Percentiles rank a stretch among this genome's conserved stretches.
These are phyloP conservation scores for Plasmodium vivax DNA, from an alignment of 169 alveolate genomes.

Conservation along the genomic window DNA sequence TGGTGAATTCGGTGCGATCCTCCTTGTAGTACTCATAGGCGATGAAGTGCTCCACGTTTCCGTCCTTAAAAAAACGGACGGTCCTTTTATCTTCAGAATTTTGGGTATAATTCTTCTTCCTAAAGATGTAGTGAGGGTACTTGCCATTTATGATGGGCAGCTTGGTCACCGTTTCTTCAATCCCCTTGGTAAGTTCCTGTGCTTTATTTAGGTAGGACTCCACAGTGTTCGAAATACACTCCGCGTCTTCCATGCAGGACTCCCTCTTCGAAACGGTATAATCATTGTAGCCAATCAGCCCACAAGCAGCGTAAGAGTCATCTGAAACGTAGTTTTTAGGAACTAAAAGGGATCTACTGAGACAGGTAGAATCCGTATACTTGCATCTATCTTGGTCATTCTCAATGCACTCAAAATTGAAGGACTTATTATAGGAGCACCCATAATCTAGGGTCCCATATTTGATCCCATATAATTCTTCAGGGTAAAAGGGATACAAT, in stretches of 20 bases:
- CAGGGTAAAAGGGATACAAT: constrained; percentile 68
- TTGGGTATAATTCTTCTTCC: not conserved
- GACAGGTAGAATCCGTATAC: constrained; percentile 44
- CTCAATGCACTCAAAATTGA: constrained; percentile 54
- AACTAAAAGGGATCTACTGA: constrained; percentile 12
- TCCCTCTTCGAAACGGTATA: not conserved
- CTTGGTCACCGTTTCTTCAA: constrained; percentile 19
- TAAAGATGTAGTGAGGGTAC: constrained; percentile 59
- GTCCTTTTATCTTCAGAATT: constrained; percentile 16
- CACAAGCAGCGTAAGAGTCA: not conserved
- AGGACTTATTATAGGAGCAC: constrained; percentile 29
- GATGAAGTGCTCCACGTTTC: constrained; percentile 22
- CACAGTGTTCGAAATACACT: constrained; percentile 7
- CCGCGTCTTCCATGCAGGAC: not conserved
- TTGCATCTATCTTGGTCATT: constrained; percentile 13
- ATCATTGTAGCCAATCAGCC: constrained; percentile 18
- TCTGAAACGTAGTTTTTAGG: constrained; percentile 6
- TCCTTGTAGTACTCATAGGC: constrained; percentile 62
- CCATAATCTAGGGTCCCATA: constrained; percentile 70
- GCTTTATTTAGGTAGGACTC: constrained; percentile 36
- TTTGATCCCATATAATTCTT: constrained; percentile 33
- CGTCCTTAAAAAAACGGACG: not conserved
- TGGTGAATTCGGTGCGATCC: constrained; percentile 42
- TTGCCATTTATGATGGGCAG: constrained; percentile 60
- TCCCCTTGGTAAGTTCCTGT: constrained; percentile 14